Evolutionary conservation across 225 moss, liverwort and hornwort genomes (phyloP).

Genomic region (Pleurozium schreberi): DNA sequence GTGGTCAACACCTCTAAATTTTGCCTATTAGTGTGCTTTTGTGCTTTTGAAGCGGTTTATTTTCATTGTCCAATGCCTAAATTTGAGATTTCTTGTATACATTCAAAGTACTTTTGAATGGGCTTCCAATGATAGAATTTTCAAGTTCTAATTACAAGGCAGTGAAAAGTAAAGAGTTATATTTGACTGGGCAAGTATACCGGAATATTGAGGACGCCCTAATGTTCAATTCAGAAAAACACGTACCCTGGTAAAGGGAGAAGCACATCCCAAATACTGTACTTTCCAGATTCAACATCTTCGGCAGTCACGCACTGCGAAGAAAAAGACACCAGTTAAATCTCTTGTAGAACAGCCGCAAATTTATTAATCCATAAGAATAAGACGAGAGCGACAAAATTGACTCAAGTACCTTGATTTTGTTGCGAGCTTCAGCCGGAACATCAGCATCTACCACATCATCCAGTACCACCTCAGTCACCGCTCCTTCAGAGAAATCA

Average conservation of each 20-base stretch:
- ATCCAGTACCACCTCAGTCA: constrained; percentile 32
- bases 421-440: constrained; percentile 36
- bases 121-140: not conserved
- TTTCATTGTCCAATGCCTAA: not conserved
- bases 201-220: not conserved
- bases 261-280: constrained; percentile 67
- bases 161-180: not conserved
- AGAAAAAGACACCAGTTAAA: not conserved
- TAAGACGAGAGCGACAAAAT: not conserved
- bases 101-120: not conserved
- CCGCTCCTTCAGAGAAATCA: constrained; percentile 17
- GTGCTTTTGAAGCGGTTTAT: not conserved
- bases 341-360: not conserved
- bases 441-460: constrained; percentile 50
- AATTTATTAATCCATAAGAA: not conserved
- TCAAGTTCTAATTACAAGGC: not conserved
- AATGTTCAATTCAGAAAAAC: not conserved
- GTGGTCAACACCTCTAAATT: not conserved
- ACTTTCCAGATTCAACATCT: constrained; percentile 58
- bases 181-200: not conserved
- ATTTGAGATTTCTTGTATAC: not conserved
- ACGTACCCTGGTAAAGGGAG: constrained; percentile 91
- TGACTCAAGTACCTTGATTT: constrained; percentile 59
- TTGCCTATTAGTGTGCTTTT: not conserved
- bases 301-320: constrained; percentile 68